Conservation (phyloP, 2,329 filamentous ascomycete genomes). For the Sporothrix humicola region DNA sequence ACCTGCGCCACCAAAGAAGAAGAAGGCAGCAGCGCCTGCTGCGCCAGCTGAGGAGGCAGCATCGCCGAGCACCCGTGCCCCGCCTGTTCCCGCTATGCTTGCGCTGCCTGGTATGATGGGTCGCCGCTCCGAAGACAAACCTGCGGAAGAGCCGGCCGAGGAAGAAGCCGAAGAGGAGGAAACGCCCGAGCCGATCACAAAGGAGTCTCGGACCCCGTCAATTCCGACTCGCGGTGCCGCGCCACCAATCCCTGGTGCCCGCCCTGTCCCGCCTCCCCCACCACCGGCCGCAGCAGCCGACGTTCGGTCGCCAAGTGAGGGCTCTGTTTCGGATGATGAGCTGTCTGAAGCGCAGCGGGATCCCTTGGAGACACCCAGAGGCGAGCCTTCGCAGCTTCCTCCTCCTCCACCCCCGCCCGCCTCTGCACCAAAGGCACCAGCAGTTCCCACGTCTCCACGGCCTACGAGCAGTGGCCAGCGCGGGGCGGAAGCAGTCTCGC, state of each 20-base stretch:
- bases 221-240: slow-evolving; percentile 43
- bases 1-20: slow-evolving; percentile 61
- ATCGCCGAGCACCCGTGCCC: slow-evolving; percentile 53
- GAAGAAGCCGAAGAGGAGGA: slow-evolving; percentile 47
- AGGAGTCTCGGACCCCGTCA: slow-evolving; percentile 39
- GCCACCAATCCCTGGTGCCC: slow-evolving; percentile 56
- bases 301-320: slow-evolving; percentile 70
- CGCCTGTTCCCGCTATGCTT: slow-evolving; percentile 65
- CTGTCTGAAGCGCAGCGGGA: slow-evolving; percentile 61
- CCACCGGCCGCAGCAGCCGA: slow-evolving; percentile 53
- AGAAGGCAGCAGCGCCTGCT: slow-evolving; percentile 53
- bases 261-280: slow-evolving; percentile 65
- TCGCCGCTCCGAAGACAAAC: slow-evolving; percentile 54
- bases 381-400: slow-evolving; percentile 48
- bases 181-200: slow-evolving; percentile 42
- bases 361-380: slow-evolving; percentile 49
- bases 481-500: slow-evolving; percentile 47
- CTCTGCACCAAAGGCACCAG: slow-evolving; percentile 48
- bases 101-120: slow-evolving; percentile 74
- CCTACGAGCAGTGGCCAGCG: slow-evolving; percentile 47
- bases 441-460: slow-evolving; percentile 47
- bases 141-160: slow-evolving; percentile 35
- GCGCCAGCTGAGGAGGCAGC: slow-evolving; percentile 51
- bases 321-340: slow-evolving; percentile 90
- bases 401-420: slow-evolving; percentile 56